A percentile compares a stretch with the other conserved stretches of the same genome.
Evolutionary conservation across 2,329 filamentous ascomycete species (phyloP).

Genomic region (Thermoascus crustaceus): DNA sequence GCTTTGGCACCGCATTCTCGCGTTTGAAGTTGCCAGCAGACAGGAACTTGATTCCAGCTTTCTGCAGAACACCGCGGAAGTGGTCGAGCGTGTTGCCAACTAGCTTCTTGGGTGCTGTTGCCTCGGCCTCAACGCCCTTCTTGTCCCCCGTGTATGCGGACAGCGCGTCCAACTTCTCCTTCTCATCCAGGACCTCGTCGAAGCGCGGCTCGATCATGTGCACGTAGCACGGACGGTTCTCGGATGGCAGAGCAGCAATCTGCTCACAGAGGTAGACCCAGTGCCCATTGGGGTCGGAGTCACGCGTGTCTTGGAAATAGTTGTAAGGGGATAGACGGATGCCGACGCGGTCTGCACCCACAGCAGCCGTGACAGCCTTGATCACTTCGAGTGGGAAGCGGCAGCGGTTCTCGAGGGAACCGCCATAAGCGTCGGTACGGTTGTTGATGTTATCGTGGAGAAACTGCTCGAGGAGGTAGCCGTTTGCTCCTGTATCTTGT

Average conservation of each 20-base stretch:
- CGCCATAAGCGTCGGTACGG: slow-evolving; percentile 43
- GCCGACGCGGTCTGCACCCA: slow-evolving; percentile 41
- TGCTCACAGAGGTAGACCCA: slow-evolving; percentile 40
- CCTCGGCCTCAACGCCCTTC: slow-evolving; percentile 1
- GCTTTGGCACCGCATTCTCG: slow-evolving; percentile 14
- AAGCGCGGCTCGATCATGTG: slow-evolving; percentile 44
- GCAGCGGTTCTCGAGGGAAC: slow-evolving; percentile 42
- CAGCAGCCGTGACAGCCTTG: slow-evolving; percentile 41
- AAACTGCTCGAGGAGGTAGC: slow-evolving; percentile 61
- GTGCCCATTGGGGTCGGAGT: slow-evolving; percentile 37
- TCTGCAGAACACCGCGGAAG: slow-evolving; percentile 36
- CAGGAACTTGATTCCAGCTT: slow-evolving; percentile 31
- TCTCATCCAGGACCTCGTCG: slow-evolving; percentile 40
- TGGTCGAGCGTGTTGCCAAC: slow-evolving; percentile 25
- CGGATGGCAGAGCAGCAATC: slow-evolving; percentile 28
- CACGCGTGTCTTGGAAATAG: slow-evolving; percentile 48
- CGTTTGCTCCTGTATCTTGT: slow-evolving; percentile 53
- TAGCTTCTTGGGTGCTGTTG: slow-evolving; percentile 15
- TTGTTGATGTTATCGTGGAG: slow-evolving; percentile 51
- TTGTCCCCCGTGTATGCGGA: slow-evolving; percentile 7
- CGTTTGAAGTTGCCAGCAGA: slow-evolving; percentile 21
- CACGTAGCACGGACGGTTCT: slow-evolving; percentile 35
- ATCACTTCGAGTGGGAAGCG: slow-evolving; percentile 47
- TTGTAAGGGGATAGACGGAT: slow-evolving; percentile 56
- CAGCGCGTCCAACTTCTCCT: slow-evolving; percentile 36